phyloP scores from a whole-genome alignment of 2,329 filamentous ascomycete genomes.

The Monilinia polystroma region DNA sequence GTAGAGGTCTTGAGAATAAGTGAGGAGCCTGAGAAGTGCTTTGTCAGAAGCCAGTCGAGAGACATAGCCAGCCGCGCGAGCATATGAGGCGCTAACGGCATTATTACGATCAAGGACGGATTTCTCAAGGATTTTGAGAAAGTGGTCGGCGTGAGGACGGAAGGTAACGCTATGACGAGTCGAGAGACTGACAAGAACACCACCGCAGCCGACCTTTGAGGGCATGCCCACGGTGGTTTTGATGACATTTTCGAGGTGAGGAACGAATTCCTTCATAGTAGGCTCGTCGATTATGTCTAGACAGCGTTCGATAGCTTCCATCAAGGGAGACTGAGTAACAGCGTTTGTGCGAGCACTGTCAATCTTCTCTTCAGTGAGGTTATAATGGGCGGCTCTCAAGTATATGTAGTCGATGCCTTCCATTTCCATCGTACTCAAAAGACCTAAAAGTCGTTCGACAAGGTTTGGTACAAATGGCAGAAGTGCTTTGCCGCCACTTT shows the following conservation, averaged over 20 bases:
- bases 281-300: constrained; percentile 77
- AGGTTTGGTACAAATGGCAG: constrained; percentile 79
- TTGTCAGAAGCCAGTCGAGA: constrained; percentile 58
- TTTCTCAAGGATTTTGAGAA: constrained; percentile 76
- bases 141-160: constrained; percentile 69
- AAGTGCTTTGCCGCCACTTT: constrained; percentile 78
- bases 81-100: constrained; percentile 87
- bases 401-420: constrained; percentile 91
- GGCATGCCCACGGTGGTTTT: constrained; percentile 87
- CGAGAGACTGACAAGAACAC: constrained; percentile 79
- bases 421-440: constrained; percentile 85
- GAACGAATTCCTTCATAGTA: constrained; percentile 73
- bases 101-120: constrained; percentile 89
- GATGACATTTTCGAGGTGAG: constrained; percentile 73
- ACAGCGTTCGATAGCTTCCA: constrained; percentile 86
- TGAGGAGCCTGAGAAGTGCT: constrained; percentile 52
- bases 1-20: constrained; percentile 66
- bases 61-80: constrained; percentile 81
- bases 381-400: constrained; percentile 79
- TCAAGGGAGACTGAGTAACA: constrained; percentile 83
- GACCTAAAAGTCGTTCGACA: constrained; percentile 74
- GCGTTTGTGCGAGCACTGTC: constrained; percentile 81
- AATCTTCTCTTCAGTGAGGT: constrained; percentile 83
- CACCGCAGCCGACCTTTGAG: constrained; percentile 87
- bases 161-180: constrained; percentile 77